Evolutionary conservation across 148 eudicot species (phyloP).

Genomic region (Rhododendron molle): DNA sequence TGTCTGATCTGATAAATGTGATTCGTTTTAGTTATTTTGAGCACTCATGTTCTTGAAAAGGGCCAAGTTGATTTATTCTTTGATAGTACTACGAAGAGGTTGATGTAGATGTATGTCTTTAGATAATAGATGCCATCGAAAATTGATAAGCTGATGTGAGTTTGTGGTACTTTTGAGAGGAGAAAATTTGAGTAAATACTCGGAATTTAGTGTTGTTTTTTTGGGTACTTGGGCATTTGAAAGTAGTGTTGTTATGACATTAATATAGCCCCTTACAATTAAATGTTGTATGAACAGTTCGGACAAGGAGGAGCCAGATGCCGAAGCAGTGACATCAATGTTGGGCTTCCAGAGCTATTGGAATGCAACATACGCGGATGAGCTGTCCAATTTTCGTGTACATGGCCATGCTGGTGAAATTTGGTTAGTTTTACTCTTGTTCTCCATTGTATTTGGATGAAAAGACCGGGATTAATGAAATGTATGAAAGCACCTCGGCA

Average conservation of each 20-base stretch:
- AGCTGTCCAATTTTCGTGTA: conserved; percentile 82
- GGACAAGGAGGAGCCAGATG: conserved; percentile 89
- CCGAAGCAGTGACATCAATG: conserved; percentile 74
- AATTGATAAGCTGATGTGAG: not conserved
- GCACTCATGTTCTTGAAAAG: not conserved
- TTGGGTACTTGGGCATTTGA: not conserved
- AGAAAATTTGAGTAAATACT: not conserved
- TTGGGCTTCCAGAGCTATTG: conserved; percentile 98
- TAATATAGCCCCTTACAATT: not conserved
- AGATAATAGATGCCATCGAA: not conserved
- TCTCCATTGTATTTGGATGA: not conserved
- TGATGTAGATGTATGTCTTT: not conserved
- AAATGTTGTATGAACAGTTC: conserved; percentile 45
- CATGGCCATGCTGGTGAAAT: conserved; percentile 99
- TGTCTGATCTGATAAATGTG: not conserved
- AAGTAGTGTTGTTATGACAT: not conserved
- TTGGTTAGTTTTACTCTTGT: conserved; percentile 51
- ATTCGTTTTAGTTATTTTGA: not conserved
- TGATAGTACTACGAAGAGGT: not conserved
- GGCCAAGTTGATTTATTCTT: not conserved
- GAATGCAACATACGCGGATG: conserved; percentile 84
- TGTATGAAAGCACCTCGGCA: not conserved
- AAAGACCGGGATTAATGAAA: not conserved
- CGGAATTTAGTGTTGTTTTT: not conserved
- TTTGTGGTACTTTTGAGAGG: conserved; percentile 9